Evolutionary conservation across 352 stramenopile genomes (phyloP).

Genomic region (Globisporangium spinosum): DNA sequence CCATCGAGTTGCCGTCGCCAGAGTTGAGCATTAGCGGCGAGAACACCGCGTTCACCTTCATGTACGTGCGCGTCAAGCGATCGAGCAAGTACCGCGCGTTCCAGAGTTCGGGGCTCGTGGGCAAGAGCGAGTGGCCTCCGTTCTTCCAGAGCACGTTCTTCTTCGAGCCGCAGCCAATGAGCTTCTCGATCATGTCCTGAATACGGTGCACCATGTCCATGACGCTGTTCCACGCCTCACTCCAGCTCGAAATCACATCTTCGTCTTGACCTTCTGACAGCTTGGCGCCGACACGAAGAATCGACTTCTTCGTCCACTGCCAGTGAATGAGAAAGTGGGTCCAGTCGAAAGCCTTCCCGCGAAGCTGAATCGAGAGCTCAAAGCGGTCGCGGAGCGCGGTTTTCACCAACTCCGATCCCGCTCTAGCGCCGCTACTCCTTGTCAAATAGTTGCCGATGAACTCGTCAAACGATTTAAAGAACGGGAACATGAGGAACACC

Average conservation of each 20-base stretch:
- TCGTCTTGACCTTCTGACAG: background rate
- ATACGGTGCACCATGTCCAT: constrained; percentile 73
- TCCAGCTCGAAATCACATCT: constrained; percentile 12
- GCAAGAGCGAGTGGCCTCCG: constrained; percentile 82
- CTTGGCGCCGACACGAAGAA: constrained; percentile 28
- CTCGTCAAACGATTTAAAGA: constrained; percentile 57
- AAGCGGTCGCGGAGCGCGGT: constrained; percentile 53
- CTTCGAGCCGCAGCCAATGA: constrained; percentile 56
- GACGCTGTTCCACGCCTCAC: constrained; percentile 37
- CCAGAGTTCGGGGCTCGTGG: constrained; percentile 58
- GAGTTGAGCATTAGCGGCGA: constrained; percentile 22
- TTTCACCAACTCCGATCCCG: constrained; percentile 30
- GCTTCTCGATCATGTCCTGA: constrained; percentile 60
- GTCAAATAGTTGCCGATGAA: constrained; percentile 36
- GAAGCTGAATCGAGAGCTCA: constrained; percentile 78
- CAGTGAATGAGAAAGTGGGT: constrained; percentile 83
- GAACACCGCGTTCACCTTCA: constrained; percentile 37
- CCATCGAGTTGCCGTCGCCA: constrained; percentile 19
- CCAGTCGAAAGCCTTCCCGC: constrained; percentile 54
- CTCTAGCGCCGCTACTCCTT: background rate
- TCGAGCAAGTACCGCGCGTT: constrained; percentile 67
- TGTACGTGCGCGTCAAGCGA: constrained; percentile 57
- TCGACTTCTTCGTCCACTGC: constrained; percentile 71
- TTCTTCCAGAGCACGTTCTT: constrained; percentile 93
- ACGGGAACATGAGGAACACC: constrained; percentile 66